Evolutionary conservation across 768 basidiomycete species (phyloP), one percentile per base, ranked within the genome.

Genomic region (Sarcodon aspratus): DNA sequence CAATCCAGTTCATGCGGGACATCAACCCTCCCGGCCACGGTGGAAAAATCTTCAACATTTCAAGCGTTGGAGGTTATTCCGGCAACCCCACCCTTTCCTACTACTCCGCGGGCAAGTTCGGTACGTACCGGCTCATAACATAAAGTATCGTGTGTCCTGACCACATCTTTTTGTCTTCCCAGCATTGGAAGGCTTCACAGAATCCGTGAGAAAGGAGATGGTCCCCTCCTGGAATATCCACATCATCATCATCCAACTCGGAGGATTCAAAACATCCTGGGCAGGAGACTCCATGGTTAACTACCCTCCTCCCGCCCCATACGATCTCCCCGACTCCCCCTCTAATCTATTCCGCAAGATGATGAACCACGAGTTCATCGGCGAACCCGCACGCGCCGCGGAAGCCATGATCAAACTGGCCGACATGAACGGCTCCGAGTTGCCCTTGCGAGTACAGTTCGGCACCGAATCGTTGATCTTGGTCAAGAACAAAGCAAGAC

Each of bases 51-150:
- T 61, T 66, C 48, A 67, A 67, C 51, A 48, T 69, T 33, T 62
- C 59, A 37, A 59, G 64, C 6, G 48, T 49, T 36, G 66, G 66
- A 13, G 67, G 66, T 0, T 67, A 63, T 49, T 52, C 38, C 3
- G 64, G 56, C n/a, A 63, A 59, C 38, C 63, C 63, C 1, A 59
- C 54, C 9, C 42, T 66, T 31, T 54, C 62, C 3, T 68, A 58
- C 51, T 68, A 68, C 52, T 54, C 53, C 18, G 63, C 66, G 12
- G 61, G 56, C 35, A 69, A 68, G 54, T 69, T 68, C 45, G 67
- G 67, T 69, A 37, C 9, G 65, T 48, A 2, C 35, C 6, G 12
- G 3, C 4, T 18, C 12, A 38, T 18, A 46, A 15, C 49, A 43
- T 17, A 11, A 11, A 10, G 10, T 34, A 51, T 9, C 44, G 2